Evolutionary conservation across 2,329 filamentous ascomycete species (phyloP), one percentile per base, ranked within the genome.

Genomic region (Herpotrichia juniperi): DNA sequence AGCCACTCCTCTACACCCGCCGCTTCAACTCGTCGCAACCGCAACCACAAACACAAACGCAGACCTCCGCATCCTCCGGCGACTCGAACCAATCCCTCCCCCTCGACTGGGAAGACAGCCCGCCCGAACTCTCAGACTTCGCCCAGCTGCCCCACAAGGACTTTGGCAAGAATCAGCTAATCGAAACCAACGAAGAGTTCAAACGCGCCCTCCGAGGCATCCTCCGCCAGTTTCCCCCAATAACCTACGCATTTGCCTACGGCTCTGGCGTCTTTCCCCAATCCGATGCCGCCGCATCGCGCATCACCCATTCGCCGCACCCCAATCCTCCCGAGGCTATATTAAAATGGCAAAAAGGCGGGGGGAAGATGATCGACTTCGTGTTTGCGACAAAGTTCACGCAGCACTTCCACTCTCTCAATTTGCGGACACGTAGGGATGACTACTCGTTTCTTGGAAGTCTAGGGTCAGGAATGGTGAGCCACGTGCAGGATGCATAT

Each of bases 331-430:
- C 92, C 1, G 81, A 86, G 46, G 90, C 91, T 1, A 87, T 97
- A 7, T 81, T 89, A 60, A 90, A 91, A 61, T 90, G 92, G 61
- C 93, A 97, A 74, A 87, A 91, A 64, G 90, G 91, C 25, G 87
- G 87, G 1, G 91, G 91, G 11, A 97, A 97, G 78, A 96, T 97
- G 87, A 96, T 99, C 58, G 94, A 99, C 76, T 96, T 99, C 72
- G 96, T 99, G 62, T 94, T 99, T 71, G 94, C 93, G 22, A 93
- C 97, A 10, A 91, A 90, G 1, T 91, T 96, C 73, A 91, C 90
- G 1, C 90, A 99, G 70, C 94, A 99, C 76, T 99, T 93, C 91
- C 94, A 99, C 76, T 93, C 89, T 28, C 81, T 99, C 54, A 99
- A 99, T 67, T 80, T 99, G 63, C 82, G 83, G 59, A 89, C 97